Evolutionary conservation across 2,329 filamentous ascomycete species (phyloP), one percentile per base, ranked within the genome.

Genomic region (Alternaria infectoria): DNA sequence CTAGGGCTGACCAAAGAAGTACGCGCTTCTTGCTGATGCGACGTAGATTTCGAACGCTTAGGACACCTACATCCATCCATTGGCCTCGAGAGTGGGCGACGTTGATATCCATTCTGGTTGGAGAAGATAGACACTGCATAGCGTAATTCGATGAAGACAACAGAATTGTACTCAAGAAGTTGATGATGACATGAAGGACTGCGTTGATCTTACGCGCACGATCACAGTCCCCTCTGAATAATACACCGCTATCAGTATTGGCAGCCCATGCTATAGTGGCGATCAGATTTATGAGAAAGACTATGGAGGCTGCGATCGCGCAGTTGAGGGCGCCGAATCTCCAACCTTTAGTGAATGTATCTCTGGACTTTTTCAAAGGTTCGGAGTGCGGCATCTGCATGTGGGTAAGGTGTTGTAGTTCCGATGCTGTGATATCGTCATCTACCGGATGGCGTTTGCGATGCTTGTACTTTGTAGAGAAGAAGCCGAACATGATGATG

Each of bases 181-280:
- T 87, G 66, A 87, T 62, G 6, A 62, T 59, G 19, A 86, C 68
- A 72, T 87, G 85, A 1, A 83, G 28, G 11, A 19, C 55, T 13
- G 50, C 45, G 47, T 64, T 68, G 12, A 61, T 10, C 11, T 43
- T 21, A 9, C 57, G 44, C 9, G 59, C 36, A 8, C 57, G 58
- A 2, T 56, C 57, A 54, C 76, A 78, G 32, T 65, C 61, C 10
- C 71, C 74, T 10, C 65, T 59, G 54, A 63, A 73, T 12, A 66
- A 4, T 8, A 45, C 17, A 15, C 57, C 46, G 21, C 26, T 25
- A 30, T 28, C 26, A 12, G 23, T n/a, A n/a, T 30, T 13, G 23
- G 36, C n/a, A 15, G 23, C 25, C 17, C 21, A 40, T 32, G 23
- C 21, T 52, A 59, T 59, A 8, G 36, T 45, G 6, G 46, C 44